Evolutionary conservation across 2,329 filamentous ascomycete genomes (phyloP).

Genomic region (Immersiporthe knoxdaviesiana): DNA sequence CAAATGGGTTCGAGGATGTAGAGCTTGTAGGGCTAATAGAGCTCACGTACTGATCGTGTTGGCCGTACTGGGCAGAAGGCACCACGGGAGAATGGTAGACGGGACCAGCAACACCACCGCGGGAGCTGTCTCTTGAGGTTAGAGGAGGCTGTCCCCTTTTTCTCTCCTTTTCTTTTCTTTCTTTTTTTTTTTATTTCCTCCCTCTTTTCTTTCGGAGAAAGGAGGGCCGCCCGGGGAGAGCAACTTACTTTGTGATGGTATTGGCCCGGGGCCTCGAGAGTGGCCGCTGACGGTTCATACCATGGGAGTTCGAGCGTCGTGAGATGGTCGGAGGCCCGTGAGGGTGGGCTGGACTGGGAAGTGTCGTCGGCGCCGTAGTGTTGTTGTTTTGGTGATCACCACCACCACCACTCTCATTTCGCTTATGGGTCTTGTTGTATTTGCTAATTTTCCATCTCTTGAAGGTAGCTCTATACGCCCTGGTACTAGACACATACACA

Average conservation of each 20-base stretch:
- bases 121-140: background rate
- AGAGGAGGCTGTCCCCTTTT: background rate
- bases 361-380: background rate
- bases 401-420: background rate
- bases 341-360: background rate
- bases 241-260: background rate
- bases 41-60: background rate
- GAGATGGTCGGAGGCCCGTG: background rate
- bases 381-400: background rate
- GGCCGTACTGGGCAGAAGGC: background rate
- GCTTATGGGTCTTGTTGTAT: conserved; percentile 41
- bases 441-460: conserved; percentile 51
- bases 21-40: background rate
- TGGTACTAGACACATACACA: conserved; percentile 36
- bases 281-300: background rate
- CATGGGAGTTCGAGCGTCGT: background rate
- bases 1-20: background rate
- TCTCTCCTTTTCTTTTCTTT: too few species aligned
- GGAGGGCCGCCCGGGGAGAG: background rate
- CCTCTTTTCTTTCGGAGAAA: too few species aligned
- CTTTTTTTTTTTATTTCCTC: too few species aligned
- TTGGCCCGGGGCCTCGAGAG: background rate
- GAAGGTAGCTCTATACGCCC: conserved; percentile 54
- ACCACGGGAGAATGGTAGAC: background rate
- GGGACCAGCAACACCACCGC: background rate